Evolutionary conservation across 169 alveolate genomes (phyloP).

Genomic region (Cytauxzoon felis): DNA sequence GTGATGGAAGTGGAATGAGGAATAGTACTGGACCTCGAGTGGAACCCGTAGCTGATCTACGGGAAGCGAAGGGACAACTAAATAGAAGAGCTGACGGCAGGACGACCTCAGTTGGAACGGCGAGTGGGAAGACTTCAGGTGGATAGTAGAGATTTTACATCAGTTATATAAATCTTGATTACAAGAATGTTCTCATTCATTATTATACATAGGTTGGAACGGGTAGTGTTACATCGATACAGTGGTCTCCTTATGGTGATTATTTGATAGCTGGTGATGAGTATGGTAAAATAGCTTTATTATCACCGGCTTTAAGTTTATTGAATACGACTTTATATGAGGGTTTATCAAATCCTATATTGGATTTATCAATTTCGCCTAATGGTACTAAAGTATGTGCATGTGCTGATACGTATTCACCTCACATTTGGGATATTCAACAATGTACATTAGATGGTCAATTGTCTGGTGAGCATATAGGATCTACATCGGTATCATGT

Average conservation of each 20-base stretch:
- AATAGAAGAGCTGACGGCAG: no score
- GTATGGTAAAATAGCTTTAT: slow-evolving; percentile 73
- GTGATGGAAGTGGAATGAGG: no score
- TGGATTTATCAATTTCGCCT: slow-evolving; percentile 72
- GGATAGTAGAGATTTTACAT: no score
- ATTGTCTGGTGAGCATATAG: slow-evolving; percentile 67
- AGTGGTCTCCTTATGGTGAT: slow-evolving; percentile 77
- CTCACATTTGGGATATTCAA: slow-evolving; percentile 76
- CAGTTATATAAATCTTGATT: no score
- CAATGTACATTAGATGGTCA: slow-evolving; percentile 59
- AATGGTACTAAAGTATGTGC: slow-evolving; percentile 69
- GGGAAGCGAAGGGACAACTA: no score
- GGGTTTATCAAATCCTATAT: slow-evolving; percentile 69
- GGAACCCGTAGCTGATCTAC: no score
- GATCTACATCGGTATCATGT: slow-evolving; percentile 72
- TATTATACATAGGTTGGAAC: slow-evolving; percentile 24
- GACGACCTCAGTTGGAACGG: no score
- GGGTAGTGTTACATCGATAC: slow-evolving; percentile 77
- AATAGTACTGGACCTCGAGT: no score
- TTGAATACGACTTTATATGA: slow-evolving; percentile 71
- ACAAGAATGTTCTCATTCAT: no score
- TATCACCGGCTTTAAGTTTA: slow-evolving; percentile 75
- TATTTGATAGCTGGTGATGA: slow-evolving; percentile 75
- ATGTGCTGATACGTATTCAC: slow-evolving; percentile 74
- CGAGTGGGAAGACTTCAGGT: no score